These are phyloP conservation scores for Polygonum aviculare DNA, from an alignment of 148 eudicot species.

Conservation along the genomic window DNA sequence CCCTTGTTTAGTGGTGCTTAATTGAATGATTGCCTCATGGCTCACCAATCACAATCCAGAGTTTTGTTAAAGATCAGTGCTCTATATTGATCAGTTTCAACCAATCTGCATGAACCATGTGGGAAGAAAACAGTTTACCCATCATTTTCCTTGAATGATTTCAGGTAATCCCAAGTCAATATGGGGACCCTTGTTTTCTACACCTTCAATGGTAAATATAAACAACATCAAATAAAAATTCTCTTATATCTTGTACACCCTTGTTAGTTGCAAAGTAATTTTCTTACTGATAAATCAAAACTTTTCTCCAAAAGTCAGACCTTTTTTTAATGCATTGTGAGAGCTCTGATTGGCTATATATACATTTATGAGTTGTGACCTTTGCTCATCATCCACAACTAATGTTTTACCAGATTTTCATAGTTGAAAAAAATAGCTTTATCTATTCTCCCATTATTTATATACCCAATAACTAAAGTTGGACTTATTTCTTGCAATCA, in stretches of 20 bases:
- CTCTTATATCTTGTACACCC: background rate
- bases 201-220: background rate
- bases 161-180: slow-evolving; percentile 4
- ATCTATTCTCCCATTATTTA: background rate
- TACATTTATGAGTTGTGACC: background rate
- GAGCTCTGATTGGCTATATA: background rate
- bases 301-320: background rate
- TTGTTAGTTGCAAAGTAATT: background rate
- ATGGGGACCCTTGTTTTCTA: slow-evolving; percentile 1
- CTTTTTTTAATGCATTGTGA: background rate
- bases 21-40: background rate
- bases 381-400: background rate
- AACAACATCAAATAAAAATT: background rate
- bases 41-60: background rate
- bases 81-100: background rate
- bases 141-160: slow-evolving; percentile 6
- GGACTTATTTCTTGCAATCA: background rate
- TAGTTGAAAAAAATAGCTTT: background rate
- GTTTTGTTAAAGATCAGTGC: background rate
- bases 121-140: background rate
- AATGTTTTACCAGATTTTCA: background rate
- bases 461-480: background rate
- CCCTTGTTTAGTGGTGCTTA: background rate
- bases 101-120: background rate
- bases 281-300: background rate